These are phyloP conservation scores for Phytopythium oedochilum DNA, from an alignment of 352 stramenopile species.

Conservation along the genomic window DNA sequence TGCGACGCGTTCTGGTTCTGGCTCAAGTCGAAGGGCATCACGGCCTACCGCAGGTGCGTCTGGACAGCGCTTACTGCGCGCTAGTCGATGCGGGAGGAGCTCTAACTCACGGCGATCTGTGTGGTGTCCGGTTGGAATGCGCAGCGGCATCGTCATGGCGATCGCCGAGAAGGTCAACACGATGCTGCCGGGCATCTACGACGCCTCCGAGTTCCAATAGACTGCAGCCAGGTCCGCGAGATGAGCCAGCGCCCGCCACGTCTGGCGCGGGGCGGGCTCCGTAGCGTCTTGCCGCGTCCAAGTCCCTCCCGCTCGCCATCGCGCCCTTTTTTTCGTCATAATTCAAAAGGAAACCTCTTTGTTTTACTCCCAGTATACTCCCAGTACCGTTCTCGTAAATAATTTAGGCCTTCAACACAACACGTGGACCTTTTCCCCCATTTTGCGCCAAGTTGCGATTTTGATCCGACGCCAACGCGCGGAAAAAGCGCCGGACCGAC, in stretches of 20 bases:
- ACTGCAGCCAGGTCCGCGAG: constrained; percentile 2
- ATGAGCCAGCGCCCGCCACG: no score
- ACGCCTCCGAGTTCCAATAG: constrained; percentile 93
- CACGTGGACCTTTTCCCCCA: background rate
- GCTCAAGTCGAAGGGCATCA: constrained; percentile 95
- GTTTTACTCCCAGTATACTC: background rate
- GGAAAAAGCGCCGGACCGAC: background rate
- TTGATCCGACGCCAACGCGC: background rate
- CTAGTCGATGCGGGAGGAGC: background rate
- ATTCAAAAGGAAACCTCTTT: background rate
- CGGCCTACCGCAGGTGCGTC: constrained; percentile 85
- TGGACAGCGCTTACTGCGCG: background rate
- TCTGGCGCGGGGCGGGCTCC: no score
- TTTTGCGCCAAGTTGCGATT: background rate
- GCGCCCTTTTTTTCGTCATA: constrained; percentile 14
- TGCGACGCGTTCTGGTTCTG: constrained; percentile 97
- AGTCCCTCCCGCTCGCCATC: no score
- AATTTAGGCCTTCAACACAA: no score
- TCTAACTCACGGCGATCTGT: background rate
- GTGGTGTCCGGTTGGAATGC: constrained; percentile 4
- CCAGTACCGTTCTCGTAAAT: no score
- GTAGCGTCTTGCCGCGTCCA: no score
- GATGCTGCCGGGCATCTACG: constrained; percentile 96
- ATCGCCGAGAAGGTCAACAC: constrained; percentile 98
- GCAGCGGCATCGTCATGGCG: constrained; percentile 94